Percentiles rank a stretch among this genome's conserved stretches.
Conservation (phyloP, 306 rosid genomes). For the Boehmeria nivea region DNA sequence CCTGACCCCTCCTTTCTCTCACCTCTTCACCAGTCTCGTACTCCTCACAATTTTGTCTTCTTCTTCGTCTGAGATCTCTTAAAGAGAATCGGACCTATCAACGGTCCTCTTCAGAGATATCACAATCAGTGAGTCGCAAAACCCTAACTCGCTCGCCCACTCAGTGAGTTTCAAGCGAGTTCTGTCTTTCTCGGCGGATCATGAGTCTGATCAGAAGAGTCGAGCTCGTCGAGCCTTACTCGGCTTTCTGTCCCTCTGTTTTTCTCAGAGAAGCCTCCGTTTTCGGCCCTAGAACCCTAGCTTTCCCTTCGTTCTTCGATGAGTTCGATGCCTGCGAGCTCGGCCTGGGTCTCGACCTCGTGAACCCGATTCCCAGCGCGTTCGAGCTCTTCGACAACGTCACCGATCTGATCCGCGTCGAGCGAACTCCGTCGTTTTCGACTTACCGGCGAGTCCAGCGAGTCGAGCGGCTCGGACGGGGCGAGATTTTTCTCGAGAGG, state of each 20-base stretch:
- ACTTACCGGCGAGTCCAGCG: constrained; percentile 40
- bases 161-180: constrained; percentile 22
- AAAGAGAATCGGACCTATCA: constrained; percentile 25
- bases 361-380: constrained; percentile 14
- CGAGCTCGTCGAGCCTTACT: constrained; percentile 40
- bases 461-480: constrained; percentile 31
- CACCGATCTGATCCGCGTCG: constrained; percentile 48
- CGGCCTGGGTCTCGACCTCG: constrained; percentile 29
- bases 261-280: constrained; percentile 45
- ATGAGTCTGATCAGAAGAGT: constrained; percentile 62
- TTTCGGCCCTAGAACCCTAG: constrained; percentile 26
- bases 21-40: constrained; percentile 15
- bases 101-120: neutral
- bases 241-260: constrained; percentile 14
- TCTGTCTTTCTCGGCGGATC: constrained; percentile 24
- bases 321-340: constrained; percentile 32
- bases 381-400: constrained; percentile 32
- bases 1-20: neutral
- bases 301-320: constrained; percentile 47
- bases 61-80: constrained; percentile 1
- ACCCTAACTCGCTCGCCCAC: constrained; percentile 10
- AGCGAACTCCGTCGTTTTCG: constrained; percentile 30
- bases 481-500: constrained; percentile 36
- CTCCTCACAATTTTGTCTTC: constrained; percentile 32
- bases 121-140: neutral